Evolutionary conservation across 306 rosid genomes (phyloP).

Genomic region (Herpetospermum pedunculosum): DNA sequence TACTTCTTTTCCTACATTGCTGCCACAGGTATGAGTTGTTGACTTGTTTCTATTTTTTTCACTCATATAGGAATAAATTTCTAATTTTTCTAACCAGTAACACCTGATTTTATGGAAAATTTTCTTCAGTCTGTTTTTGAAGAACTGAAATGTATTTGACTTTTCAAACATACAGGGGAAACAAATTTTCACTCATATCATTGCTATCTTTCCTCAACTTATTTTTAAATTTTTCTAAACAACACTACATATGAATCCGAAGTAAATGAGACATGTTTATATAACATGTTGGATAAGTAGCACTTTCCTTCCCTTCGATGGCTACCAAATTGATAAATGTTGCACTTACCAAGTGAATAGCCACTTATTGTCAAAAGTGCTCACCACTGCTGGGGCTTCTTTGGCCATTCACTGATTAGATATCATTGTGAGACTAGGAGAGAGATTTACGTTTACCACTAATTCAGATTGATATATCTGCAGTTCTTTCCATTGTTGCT

Average conservation of each 20-base stretch:
- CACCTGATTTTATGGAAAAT: background rate
- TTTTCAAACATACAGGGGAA: background rate
- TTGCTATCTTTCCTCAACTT: background rate
- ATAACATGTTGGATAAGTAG: background rate
- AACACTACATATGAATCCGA: background rate
- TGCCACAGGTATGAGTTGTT: conserved; percentile 66
- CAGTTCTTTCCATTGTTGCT: conserved; percentile 94
- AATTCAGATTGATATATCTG: conserved; percentile 17
- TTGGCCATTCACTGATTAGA: background rate
- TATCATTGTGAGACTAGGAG: background rate
- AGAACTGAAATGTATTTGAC: background rate
- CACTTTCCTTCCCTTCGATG: conserved; percentile 1
- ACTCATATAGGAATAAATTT: background rate
- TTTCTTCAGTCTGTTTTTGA: background rate
- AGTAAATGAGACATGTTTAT: background rate
- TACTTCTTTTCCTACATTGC: conserved; percentile 61
- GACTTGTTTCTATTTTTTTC: conserved; percentile 1
- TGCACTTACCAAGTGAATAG: background rate
- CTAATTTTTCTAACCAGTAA: background rate
- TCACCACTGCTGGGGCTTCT: background rate
- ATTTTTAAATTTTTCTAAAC: background rate
- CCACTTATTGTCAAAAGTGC: background rate
- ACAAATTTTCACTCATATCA: background rate
- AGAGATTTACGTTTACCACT: background rate
- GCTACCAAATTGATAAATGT: background rate